These are phyloP conservation scores for Didymella pinodella DNA, from an alignment of 2,329 filamentous ascomycete genomes.

Conservation along the genomic window DNA sequence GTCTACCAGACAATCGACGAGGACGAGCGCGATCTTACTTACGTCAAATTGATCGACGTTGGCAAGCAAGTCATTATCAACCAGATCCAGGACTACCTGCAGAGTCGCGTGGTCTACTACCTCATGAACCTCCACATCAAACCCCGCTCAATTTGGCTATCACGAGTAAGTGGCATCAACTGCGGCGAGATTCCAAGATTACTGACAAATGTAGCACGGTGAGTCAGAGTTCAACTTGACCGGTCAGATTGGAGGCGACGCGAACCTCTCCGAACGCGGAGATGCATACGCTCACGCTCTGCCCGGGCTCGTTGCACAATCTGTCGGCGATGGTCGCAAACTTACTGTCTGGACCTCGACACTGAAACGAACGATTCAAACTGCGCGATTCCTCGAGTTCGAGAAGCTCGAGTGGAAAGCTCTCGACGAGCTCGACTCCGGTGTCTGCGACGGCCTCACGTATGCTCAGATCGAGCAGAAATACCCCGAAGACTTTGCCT, in stretches of 20 bases:
- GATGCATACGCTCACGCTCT: slow-evolving; percentile 86
- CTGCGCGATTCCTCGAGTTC: slow-evolving; percentile 85
- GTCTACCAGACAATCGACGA: slow-evolving; percentile 93
- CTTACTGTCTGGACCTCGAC: slow-evolving; percentile 80
- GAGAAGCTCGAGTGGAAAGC: slow-evolving; percentile 99
- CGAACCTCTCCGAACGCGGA: slow-evolving; percentile 83
- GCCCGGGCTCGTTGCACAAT: slow-evolving; percentile 83
- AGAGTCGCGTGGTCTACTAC: slow-evolving; percentile 96
- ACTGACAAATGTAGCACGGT: slow-evolving; percentile 71
- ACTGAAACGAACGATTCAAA: slow-evolving; percentile 86
- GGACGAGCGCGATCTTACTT: slow-evolving; percentile 87
- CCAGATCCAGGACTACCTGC: slow-evolving; percentile 93
- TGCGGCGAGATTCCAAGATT: not conserved
- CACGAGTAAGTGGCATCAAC: slow-evolving; percentile 69
- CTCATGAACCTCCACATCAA: slow-evolving; percentile 99
- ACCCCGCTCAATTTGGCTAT: slow-evolving; percentile 94
- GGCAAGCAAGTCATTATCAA: slow-evolving; percentile 98
- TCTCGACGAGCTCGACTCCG: slow-evolving; percentile 93
- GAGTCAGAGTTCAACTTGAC: slow-evolving; percentile 92
- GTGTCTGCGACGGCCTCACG: slow-evolving; percentile 94
- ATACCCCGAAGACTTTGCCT: slow-evolving; percentile 93
- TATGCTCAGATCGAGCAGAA: slow-evolving; percentile 92
- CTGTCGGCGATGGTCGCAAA: slow-evolving; percentile 76
- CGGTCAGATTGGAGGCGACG: slow-evolving; percentile 92
- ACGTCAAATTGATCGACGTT: slow-evolving; percentile 97